These are phyloP conservation scores for Citrullus mucosospermus DNA, from an alignment of 306 rosid genomes.

Conservation along the genomic window DNA sequence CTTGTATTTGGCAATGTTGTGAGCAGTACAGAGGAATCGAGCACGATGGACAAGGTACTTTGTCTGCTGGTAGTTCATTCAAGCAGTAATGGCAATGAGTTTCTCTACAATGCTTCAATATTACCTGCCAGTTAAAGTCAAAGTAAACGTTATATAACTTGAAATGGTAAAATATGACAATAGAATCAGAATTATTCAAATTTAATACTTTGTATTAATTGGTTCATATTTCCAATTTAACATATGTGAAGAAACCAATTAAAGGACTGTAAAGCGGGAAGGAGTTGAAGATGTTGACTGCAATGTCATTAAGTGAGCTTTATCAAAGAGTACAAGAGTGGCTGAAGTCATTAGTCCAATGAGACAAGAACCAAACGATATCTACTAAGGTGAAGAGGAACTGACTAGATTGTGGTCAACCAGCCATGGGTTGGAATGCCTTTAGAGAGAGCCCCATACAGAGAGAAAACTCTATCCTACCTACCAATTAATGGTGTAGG, in stretches of 20 bases:
- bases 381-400: neutral
- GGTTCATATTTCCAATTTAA: neutral
- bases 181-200: neutral
- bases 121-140: constrained; percentile 30
- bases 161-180: neutral
- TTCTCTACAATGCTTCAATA: constrained; percentile 63
- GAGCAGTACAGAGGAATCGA: constrained; percentile 77
- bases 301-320: neutral
- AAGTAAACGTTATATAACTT: neutral
- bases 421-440: neutral
- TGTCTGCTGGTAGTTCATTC: constrained; percentile 74
- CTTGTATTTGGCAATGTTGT: constrained; percentile 43
- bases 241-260: neutral
- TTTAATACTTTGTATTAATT: neutral
- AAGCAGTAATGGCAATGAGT: constrained; percentile 86
- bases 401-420: neutral
- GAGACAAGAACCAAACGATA: neutral
- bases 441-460: neutral
- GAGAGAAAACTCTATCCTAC: neutral
- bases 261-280: neutral
- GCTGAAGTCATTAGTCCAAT: neutral
- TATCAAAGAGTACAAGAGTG: neutral
- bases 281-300: neutral
- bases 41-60: constrained; percentile 70
- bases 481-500: neutral